These are phyloP conservation scores for Mucor plumbeus DNA, from an alignment of 371 early-diverging fungal species.

Conservation along the genomic window DNA sequence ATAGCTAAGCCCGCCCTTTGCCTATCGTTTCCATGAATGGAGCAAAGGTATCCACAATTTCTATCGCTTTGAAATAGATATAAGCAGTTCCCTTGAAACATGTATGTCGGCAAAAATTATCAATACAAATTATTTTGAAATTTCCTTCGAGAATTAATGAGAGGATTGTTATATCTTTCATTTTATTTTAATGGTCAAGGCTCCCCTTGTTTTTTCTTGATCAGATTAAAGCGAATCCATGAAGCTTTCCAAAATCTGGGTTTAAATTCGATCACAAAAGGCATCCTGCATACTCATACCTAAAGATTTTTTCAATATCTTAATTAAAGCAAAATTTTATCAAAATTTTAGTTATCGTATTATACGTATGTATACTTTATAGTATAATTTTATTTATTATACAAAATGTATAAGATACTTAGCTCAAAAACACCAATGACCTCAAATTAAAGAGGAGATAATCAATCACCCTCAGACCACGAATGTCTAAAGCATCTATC, in stretches of 20 bases:
- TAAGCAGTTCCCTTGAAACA: background rate
- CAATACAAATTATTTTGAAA: background rate
- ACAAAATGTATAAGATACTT: too few relatives aligned
- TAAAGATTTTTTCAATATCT: too few relatives aligned
- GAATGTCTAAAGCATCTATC: too few relatives aligned
- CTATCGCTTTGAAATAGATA: background rate
- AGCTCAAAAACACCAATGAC: too few relatives aligned
- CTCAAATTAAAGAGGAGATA: too few relatives aligned
- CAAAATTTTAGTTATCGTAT: too few relatives aligned
- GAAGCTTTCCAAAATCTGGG: background rate
- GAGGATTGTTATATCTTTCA: background rate
- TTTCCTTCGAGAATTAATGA: background rate
- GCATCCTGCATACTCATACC: too few relatives aligned
- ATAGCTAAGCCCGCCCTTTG: background rate
- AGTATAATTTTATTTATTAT: too few relatives aligned
- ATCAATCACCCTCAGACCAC: too few relatives aligned
- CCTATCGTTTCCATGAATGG: background rate
- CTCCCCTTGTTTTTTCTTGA: background rate
- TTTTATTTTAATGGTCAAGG: background rate
- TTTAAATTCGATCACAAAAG: background rate
- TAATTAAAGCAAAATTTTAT: too few relatives aligned
- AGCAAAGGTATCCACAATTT: too few relatives aligned
- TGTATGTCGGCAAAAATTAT: background rate
- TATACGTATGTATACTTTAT: too few relatives aligned
- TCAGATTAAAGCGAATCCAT: background rate